A percentile compares a stretch with the other conserved stretches of the same genome.
Evolutionary conservation across 495 filamentous ascomycete species (phyloP).

Genomic region (Penicillium ochrochloron): DNA sequence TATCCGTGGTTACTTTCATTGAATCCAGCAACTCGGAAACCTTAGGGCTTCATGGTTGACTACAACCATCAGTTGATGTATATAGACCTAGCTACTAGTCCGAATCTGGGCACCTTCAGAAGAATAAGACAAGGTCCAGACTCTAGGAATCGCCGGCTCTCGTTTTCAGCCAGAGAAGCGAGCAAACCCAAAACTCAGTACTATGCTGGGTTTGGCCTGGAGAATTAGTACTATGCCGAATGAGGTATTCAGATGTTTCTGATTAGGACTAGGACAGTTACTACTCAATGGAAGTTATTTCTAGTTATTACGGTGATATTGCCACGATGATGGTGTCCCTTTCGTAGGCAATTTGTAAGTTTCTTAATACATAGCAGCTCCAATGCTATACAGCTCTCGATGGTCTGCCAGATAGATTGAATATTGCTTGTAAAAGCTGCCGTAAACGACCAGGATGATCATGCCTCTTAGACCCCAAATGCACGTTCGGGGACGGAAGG

Average conservation of each 20-base stretch:
- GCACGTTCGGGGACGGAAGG: not conserved
- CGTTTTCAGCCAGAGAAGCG: not conserved
- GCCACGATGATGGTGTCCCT: not conserved
- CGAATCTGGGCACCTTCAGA: not conserved
- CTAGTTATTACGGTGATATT: not conserved
- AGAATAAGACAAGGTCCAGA: not conserved
- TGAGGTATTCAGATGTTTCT: not conserved
- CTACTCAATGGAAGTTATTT: too few species aligned
- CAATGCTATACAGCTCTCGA: not conserved
- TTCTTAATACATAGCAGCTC: not conserved
- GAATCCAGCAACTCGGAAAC: not conserved
- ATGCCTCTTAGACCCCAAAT: not conserved
- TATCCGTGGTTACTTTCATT: slow-evolving; percentile 2
- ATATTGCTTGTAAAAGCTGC: not conserved
- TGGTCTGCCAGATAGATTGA: not conserved
- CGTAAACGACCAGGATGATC: not conserved
- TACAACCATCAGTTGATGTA: not conserved
- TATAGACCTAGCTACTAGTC: not conserved
- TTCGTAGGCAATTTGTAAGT: not conserved
- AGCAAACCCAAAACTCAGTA: not conserved
- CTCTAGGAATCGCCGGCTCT: not conserved
- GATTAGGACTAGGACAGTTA: not conserved
- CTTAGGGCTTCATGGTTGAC: not conserved
- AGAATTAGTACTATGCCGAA: not conserved
- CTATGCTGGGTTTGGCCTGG: not conserved